Conservation (phyloP, 495 filamentous ascomycete species). For the Lineolata rhizophorae region DNA sequence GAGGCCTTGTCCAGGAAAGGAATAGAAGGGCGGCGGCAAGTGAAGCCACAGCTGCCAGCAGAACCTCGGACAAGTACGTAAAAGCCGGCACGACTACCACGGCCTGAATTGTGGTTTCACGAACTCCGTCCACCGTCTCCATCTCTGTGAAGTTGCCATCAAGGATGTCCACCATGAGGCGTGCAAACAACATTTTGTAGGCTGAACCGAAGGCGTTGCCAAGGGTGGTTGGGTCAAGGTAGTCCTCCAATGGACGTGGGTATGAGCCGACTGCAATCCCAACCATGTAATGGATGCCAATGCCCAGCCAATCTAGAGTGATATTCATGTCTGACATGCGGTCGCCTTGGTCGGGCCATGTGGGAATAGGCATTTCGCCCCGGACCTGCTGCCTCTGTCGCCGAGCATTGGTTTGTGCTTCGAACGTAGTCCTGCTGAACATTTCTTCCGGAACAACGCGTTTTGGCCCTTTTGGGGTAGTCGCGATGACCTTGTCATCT, state of each 20-base stretch:
- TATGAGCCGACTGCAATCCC: conserved; percentile 12
- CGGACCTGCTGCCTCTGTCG: conserved; percentile 1
- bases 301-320: not conserved
- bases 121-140: too few species aligned
- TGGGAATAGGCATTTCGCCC: conserved; percentile 1
- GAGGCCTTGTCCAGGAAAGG: conserved; percentile 3
- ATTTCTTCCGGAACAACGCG: conserved; percentile 7
- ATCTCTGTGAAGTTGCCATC: not conserved
- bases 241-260: conserved; percentile 8
- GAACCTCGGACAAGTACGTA: conserved; percentile 18
- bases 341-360: conserved; percentile 1
- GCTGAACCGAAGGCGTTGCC: conserved; percentile 12
- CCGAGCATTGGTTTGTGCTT: conserved; percentile 1
- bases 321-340: conserved; percentile 4
- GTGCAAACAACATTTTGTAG: conserved; percentile 20
- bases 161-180: conserved; percentile 11
- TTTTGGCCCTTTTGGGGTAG: conserved; percentile 6
- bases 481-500: conserved; percentile 2
- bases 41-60: conserved; percentile 15
- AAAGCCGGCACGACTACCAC: conserved; percentile 20
- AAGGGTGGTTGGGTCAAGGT: conserved; percentile 12
- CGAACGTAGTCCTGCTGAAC: conserved; percentile 18
- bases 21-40: conserved; percentile 10
- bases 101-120: too few species aligned
- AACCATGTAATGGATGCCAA: too few species aligned